Evolutionary conservation across 2,329 filamentous ascomycete species (phyloP), one percentile per base, ranked within the genome.

Genomic region (Seiridium unicorne): DNA sequence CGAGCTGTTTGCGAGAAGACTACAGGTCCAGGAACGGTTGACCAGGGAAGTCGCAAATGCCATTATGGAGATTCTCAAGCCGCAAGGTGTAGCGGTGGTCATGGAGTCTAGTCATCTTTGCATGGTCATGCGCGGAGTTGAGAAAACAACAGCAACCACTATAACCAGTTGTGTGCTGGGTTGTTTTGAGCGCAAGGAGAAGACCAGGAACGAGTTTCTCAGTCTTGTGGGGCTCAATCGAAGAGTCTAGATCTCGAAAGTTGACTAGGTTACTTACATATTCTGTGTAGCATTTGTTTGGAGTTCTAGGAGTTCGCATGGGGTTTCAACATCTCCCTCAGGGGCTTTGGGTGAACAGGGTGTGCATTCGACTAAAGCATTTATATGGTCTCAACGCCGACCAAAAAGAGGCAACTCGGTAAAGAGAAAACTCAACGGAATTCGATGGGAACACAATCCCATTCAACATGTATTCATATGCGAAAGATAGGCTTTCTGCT

Each of bases 51-150:
- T 99, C 11, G 95, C 95, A 26, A 86, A 97, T 63, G 94, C 95
- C 13, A 89, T 99, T 63, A 93, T 93, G 73, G 93, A 98, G 71
- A 89, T 98, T 10, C 83, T 99, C 53, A 90, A 96, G 73, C 95
- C 95, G 2, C 92, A 96, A 72, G 95, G 95, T 51, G 94, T 99
- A 2, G 94, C 92, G 26, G 95, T 99, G 2, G 94, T 99, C 61
- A 97, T 99, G 89, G 95, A 99, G 72, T 96, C 92, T 11, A 93
- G 88, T 70, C 95, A 99, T 77, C 81, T 98, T 51, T 99, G 95
- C 81, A 99, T 98, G 94, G 93, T 97, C 13, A 98, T 97, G 93
- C 87, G 95, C 51, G 95, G 95, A n/a, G 94, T 99, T 8, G 87
- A 97, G 73, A 97, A 99, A 82, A 93, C 92, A 0, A 86, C 84